These are phyloP conservation scores for Physcomitrellopsis africana DNA, from an alignment of 225 moss, liverwort and hornwort genomes.

Conservation along the genomic window DNA sequence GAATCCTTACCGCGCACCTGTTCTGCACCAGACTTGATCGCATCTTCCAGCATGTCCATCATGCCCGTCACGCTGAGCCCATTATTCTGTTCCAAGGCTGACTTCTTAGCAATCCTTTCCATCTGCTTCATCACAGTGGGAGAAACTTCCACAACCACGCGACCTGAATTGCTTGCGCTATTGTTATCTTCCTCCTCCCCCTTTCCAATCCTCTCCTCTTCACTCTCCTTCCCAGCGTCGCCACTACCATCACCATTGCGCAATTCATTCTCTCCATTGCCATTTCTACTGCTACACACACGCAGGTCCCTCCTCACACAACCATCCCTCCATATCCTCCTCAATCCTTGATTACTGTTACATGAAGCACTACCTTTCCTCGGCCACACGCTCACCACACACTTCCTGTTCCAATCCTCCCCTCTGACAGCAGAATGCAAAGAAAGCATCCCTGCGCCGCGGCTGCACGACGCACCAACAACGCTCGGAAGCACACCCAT, in stretches of 20 bases:
- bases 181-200: constrained; percentile 1
- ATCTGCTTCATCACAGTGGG: constrained; percentile 49
- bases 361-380: background rate
- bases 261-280: constrained; percentile 11
- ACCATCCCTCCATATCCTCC: background rate
- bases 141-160: constrained; percentile 52
- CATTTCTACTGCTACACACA: constrained; percentile 19
- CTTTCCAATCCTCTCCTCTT: constrained; percentile 13
- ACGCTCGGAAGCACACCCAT: constrained; percentile 5
- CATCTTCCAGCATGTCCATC: constrained; percentile 49
- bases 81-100: constrained; percentile 16
- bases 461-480: background rate
- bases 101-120: constrained; percentile 27
- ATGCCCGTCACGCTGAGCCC: constrained; percentile 34
- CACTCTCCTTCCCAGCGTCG: background rate
- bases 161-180: constrained; percentile 19
- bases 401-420: background rate
- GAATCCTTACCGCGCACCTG: constrained; percentile 19
- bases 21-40: constrained; percentile 24
- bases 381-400: background rate
- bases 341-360: background rate
- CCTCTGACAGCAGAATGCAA: background rate
- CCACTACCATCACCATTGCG: background rate
- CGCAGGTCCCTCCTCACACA: constrained; percentile 4
- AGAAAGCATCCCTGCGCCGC: background rate